Percentiles rank a stretch among this genome's conserved stretches.
Conservation (phyloP, 2,329 filamentous ascomycete species). For the Aspergillus cejpii region DNA sequence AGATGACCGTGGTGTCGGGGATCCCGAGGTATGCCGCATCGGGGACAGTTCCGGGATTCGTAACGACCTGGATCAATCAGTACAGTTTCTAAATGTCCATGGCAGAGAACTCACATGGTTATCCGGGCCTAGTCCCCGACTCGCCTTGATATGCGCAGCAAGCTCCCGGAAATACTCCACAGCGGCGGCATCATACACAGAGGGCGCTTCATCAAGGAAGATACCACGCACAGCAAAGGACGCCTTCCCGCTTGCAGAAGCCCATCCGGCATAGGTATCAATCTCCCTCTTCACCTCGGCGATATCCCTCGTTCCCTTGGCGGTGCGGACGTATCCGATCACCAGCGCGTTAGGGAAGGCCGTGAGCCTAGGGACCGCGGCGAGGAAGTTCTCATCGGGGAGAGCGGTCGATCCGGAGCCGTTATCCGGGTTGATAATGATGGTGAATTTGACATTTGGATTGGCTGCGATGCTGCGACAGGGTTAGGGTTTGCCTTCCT, state of each 20-base stretch:
- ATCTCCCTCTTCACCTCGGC: conserved; percentile 6
- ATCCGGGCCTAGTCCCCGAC: conserved; percentile 4
- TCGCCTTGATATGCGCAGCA: conserved; percentile 1
- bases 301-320: conserved; percentile 2
- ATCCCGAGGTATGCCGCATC: conserved; percentile 10
- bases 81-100: neutral
- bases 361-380: conserved; percentile 4
- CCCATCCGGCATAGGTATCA: conserved; percentile 9
- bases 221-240: conserved; percentile 9
- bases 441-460: conserved; percentile 15
- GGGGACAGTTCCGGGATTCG: conserved; percentile 10
- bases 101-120: conserved; percentile 1
- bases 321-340: conserved; percentile 8
- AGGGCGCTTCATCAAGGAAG: conserved; percentile 11
- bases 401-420: conserved; percentile 10
- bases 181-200: neutral
- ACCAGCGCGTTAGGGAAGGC: conserved; percentile 5
- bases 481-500: neutral
- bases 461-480: conserved; percentile 8
- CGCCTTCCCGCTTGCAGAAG: conserved; percentile 3
- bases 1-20: conserved; percentile 9
- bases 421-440: conserved; percentile 19
- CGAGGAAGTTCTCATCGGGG: conserved; percentile 7
- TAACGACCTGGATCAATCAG: no score
- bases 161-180: conserved; percentile 5